phyloP scores from a whole-genome alignment of 164 flowering plant species.

The Aristolochia fimbriata region DNA sequence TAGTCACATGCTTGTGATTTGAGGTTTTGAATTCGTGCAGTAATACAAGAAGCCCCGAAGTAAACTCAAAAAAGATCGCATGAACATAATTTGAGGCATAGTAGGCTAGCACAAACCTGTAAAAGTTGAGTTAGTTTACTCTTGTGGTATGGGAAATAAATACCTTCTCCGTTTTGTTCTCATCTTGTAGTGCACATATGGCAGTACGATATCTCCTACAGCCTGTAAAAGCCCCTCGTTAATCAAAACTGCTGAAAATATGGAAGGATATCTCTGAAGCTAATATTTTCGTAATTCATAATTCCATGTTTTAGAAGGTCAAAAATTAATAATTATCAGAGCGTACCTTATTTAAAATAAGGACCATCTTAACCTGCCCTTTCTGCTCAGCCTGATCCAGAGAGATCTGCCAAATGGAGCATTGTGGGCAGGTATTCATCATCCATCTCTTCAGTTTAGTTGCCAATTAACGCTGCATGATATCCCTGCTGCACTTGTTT shows the following conservation, averaged over 20 bases:
- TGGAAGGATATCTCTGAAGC: not conserved
- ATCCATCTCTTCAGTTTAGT: conserved; percentile 38
- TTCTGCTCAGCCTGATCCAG: conserved; percentile 97
- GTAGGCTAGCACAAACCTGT: conserved; percentile 46
- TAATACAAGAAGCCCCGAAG: no score
- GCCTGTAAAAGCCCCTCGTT: conserved; percentile 96
- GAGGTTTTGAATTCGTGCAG: no score
- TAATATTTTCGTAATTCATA: not conserved
- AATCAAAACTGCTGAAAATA: conserved; percentile 75
- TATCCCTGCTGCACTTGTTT: conserved; percentile 54
- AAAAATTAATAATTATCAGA: not conserved
- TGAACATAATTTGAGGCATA: no score
- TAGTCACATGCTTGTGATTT: no score
- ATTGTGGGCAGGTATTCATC: conserved; percentile 92
- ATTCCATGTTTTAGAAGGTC: not conserved
- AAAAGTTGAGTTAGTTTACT: conserved; percentile 97
- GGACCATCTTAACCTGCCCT: conserved; percentile 96
- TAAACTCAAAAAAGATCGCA: no score
- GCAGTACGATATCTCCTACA: no score
- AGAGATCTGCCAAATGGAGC: conserved; percentile 96
- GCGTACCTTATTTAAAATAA: conserved; percentile 90
- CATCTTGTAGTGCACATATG: conserved; percentile 98
- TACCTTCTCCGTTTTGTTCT: conserved; percentile 86
- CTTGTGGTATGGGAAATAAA: conserved; percentile 92
- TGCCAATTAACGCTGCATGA: conserved; percentile 26